Evolutionary conservation across 78 protist species (phyloP).

Genomic region (Polysphondylium violaceum): DNA sequence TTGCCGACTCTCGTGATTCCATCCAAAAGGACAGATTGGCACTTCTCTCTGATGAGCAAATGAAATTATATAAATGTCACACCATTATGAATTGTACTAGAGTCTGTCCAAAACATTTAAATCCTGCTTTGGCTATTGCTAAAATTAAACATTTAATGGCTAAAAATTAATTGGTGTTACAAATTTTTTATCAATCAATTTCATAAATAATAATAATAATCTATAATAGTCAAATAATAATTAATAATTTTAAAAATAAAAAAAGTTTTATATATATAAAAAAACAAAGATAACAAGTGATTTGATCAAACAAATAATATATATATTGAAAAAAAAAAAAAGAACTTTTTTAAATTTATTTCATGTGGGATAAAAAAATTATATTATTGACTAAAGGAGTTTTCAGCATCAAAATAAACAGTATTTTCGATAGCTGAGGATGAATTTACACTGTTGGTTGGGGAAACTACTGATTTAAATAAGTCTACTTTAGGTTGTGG

Average conservation of each 20-base stretch:
- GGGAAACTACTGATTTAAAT: conserved; percentile 9
- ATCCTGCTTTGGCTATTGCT: conserved; percentile 37
- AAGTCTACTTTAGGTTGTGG: background rate
- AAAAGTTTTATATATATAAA: background rate
- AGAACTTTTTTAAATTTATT: no score
- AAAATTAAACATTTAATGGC: conserved; percentile 16
- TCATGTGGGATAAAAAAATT: no score
- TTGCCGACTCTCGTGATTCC: conserved; percentile 85
- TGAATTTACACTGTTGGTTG: conserved; percentile 8
- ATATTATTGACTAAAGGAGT: conserved; percentile 39
- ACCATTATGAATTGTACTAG: conserved; percentile 96
- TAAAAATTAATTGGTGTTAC: background rate
- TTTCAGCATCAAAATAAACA: conserved; percentile 46
- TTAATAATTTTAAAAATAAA: background rate
- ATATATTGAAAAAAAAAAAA: background rate
- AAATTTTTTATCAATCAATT: no score
- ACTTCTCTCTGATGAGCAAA: conserved; percentile 58
- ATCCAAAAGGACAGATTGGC: conserved; percentile 38
- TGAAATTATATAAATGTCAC: conserved; percentile 93
- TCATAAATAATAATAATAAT: background rate
- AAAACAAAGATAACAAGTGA: background rate
- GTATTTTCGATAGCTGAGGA: conserved; percentile 23
- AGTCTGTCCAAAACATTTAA: conserved; percentile 72
- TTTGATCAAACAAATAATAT: background rate
- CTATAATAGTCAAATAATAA: background rate